Evolutionary conservation across 2,329 filamentous ascomycete genomes (phyloP).

Genomic region (Kalmusia sp.): DNA sequence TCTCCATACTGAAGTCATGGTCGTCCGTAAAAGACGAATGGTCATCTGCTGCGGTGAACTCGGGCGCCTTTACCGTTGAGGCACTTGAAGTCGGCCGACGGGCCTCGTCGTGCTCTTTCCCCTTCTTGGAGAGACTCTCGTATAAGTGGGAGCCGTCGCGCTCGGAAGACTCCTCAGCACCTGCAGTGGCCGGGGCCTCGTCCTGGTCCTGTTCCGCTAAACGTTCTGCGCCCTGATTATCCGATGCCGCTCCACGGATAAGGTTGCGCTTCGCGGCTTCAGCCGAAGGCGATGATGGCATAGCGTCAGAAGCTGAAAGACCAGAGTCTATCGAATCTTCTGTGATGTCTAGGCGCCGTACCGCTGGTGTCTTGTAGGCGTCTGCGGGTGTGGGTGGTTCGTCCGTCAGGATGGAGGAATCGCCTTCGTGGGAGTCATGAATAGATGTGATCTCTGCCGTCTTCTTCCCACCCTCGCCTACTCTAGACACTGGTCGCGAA

Average conservation of each 20-base stretch:
- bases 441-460: neutral
- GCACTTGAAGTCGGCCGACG: constrained; percentile 47
- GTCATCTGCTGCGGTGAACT: constrained; percentile 39
- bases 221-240: constrained; percentile 6
- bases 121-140: neutral
- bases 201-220: constrained; percentile 6
- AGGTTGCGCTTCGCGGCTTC: constrained; percentile 48
- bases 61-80: constrained; percentile 46
- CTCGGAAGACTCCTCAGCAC: constrained; percentile 12
- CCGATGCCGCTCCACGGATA: constrained; percentile 22
- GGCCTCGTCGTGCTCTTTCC: constrained; percentile 28
- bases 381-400: constrained; percentile 49
- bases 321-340: constrained; percentile 36
- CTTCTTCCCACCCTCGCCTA: constrained; percentile 10
- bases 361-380: constrained; percentile 52
- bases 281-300: constrained; percentile 53
- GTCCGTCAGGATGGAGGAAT: constrained; percentile 38
- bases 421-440: constrained; percentile 21
- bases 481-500: constrained; percentile 26
- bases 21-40: constrained; percentile 36
- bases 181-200: constrained; percentile 14
- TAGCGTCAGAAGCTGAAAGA: constrained; percentile 38
- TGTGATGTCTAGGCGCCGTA: constrained; percentile 30
- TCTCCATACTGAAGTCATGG: constrained; percentile 40
- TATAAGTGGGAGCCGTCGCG: neutral